Conservation (phyloP, 2,329 filamentous ascomycete species). For the Didymella arachidicola region DNA sequence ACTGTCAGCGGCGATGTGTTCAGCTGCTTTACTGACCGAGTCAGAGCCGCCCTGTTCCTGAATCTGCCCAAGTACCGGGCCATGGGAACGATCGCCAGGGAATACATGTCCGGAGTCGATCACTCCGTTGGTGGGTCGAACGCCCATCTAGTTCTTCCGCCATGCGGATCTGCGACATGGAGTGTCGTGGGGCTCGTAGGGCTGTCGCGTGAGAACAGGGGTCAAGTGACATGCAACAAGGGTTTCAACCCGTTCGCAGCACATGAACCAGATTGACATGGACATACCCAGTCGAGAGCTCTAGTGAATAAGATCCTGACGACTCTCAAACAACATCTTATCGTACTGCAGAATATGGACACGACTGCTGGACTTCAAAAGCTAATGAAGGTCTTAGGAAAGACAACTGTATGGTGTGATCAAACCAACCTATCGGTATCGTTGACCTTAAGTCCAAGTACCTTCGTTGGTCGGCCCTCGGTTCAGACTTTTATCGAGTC, state of each 20-base stretch:
- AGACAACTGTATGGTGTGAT: too few species aligned
- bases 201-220: slow-evolving; percentile 4
- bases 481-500: too few species aligned
- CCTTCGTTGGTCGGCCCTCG: too few species aligned
- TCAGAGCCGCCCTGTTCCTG: not conserved
- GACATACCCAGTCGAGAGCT: not conserved
- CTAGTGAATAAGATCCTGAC: not conserved
- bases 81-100: not conserved
- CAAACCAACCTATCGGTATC: too few species aligned
- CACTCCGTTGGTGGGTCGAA: not conserved
- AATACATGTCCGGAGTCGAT: not conserved
- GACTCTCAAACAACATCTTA: too few species aligned
- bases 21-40: not conserved
- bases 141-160: not conserved
- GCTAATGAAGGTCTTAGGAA: too few species aligned
- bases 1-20: too few species aligned
- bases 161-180: not conserved
- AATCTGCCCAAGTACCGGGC: not conserved
- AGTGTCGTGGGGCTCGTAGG: not conserved
- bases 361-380: too few species aligned
- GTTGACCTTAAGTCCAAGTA: too few species aligned
- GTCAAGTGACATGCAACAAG: not conserved
- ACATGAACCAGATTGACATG: not conserved
- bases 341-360: too few species aligned
- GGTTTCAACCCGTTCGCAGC: not conserved